Base-by-base conservation (phyloP, 2,329 filamentous ascomycete genomes). In the Iodosphaeria phyllophila region DNA sequence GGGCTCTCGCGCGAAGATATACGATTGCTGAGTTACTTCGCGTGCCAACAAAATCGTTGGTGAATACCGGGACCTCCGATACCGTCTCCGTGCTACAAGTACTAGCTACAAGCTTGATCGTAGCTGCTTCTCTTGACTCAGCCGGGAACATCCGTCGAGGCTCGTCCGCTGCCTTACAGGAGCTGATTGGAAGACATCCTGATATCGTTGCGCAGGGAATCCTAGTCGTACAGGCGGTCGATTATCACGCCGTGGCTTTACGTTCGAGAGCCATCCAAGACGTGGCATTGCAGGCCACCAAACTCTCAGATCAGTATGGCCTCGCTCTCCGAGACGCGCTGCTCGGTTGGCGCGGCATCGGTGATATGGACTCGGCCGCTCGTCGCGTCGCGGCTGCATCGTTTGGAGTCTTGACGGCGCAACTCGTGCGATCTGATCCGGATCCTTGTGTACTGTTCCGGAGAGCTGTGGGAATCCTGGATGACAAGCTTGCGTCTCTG, bases 191-290 rank as follows among this genome's bases (percentile, higher is more conserved):
- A 8, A 71, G 89, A 7, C 86, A 98, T 48, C 86, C 89, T 0
- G 74, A 93, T 38, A 83, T 67, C 0, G 69, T 95, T 17, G 56
- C 64, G 10, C 59, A 83, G 38, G 89, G 86, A 0, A 95, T 98
- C 28, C 51, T 69, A 20, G 60, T 95, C 2, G 82, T 95, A 0
- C 89, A 95, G 42, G 64, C 68, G 2, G 79, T 95, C 2, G 89
- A 98, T 42, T 98, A 93, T 41, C 83, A 92, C 44, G 69, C 80
- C 18, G 83, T 98, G 12, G 86, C 89, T 3, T 62, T 91, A n/a
- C 66, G 86, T 13, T 74, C 77, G 10, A 66, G 79, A 35, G 86
- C 84, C 4, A 74, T 92, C 38, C 62, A 71, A 20, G 68, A 84
- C 23, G 80, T 95, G 8, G 72, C 79, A 0, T 52, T 69, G 8